Conservation (phyloP, 2,329 filamentous ascomycete species). For the Monosporascus ibericus region DNA sequence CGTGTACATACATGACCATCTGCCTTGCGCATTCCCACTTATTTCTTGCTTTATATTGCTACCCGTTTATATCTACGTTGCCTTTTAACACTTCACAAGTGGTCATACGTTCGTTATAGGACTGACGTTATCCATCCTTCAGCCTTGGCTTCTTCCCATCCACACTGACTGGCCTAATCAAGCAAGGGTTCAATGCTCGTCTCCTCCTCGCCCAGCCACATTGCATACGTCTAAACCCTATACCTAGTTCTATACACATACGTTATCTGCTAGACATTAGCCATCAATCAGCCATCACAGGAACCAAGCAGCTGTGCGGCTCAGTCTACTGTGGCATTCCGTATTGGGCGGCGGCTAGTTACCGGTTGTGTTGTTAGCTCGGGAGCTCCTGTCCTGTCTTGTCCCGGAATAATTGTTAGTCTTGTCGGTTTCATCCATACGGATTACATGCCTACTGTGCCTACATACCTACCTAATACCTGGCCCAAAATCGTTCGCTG, state of each 20-base stretch:
- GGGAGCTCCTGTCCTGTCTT: not conserved
- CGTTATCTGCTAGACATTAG: not conserved
- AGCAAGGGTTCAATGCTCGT: too few species aligned
- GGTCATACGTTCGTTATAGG: too few species aligned
- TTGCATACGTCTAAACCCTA: too few species aligned
- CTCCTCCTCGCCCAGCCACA: too few species aligned
- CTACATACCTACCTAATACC: not conserved
- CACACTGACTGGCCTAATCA: too few species aligned
- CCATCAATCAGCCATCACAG: not conserved
- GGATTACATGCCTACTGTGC: not conserved
- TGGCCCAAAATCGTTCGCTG: not conserved
- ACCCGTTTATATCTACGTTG: not conserved
- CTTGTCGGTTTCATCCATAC: not conserved
- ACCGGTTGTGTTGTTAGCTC: not conserved
- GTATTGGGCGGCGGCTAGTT: not conserved
- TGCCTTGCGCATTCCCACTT: not conserved
- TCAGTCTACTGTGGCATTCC: not conserved
- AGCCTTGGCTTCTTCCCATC: too few species aligned
- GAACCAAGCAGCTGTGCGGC: not conserved
- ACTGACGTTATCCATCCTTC: too few species aligned
- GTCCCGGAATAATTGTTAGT: not conserved
- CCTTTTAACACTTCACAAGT: too few species aligned
- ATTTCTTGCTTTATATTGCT: not conserved
- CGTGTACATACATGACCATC: not conserved
- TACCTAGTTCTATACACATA: not conserved